Base-by-base conservation (phyloP, 768 basidiomycete genomes). In the Pleurotus sapidus region DNA sequence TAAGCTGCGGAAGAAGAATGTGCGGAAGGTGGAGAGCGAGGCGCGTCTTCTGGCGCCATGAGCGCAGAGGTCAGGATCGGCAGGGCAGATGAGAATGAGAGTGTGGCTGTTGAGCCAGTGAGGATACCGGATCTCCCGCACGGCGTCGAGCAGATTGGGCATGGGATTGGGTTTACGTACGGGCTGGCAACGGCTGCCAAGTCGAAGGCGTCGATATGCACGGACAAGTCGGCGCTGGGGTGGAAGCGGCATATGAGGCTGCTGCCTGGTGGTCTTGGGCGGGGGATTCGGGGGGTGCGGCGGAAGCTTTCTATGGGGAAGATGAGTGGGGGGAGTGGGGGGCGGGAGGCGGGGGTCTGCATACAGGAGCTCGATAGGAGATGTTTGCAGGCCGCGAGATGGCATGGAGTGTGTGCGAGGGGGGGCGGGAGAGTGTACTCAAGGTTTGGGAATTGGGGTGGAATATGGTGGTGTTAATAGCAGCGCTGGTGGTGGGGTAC, bases 151-250 rank as follows among this genome's bases (percentile, higher is more conserved):
- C 75, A 78, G 42, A 76, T 79, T 40, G 81, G 81, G 18, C 75
- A 73, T 30, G 81, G 84, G 20, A 84, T 83, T 49, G 81, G 81
- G 5, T 84, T 78, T 63, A 78, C 70, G 24, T 78, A 78, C 64
- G 30, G 62, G 30, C 53, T 72, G 4, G 74, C 73, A 1, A 49
- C 57, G 24, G 67, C 72, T 18, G 56, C 64, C n/a, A 60, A 60
- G n/a, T 70, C 71, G 38, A 68, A 64, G 60, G 61, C 66, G 9
- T 70, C 71, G 20, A 67, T 70, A 17, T 70, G 65, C 57, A 65
- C 68, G 17, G 51, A 55, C 59, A 5, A 55, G 57, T 9, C 64
- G 65, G 17, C 56, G 58, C n/a, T 60, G 62, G 25, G 68, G 64
- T 48, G 61, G 65, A 30, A 61, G 59, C 43, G 60, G 68, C 54